A percentile compares a stretch with the other conserved stretches of the same genome.
Evolutionary conservation across 768 basidiomycete genomes (phyloP).

Genomic region (Suillus paluster): DNA sequence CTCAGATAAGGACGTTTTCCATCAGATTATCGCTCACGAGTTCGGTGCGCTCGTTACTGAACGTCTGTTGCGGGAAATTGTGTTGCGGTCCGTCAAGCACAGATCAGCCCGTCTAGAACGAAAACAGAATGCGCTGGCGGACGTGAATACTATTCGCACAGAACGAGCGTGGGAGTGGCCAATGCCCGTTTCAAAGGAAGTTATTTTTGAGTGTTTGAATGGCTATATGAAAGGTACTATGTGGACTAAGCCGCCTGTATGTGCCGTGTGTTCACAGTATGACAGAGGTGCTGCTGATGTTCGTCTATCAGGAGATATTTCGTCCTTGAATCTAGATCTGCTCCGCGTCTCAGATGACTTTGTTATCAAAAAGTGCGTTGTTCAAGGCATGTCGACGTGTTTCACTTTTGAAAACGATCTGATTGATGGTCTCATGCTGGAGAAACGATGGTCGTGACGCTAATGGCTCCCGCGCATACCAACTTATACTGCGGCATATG

Average conservation of each 20-base stretch:
- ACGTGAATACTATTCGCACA: neutral
- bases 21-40: neutral
- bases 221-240: neutral
- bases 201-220: neutral
- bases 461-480: too few species aligned
- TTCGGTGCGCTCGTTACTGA: neutral
- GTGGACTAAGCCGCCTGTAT: neutral
- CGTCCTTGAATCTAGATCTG: neutral
- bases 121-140: neutral
- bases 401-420: neutral
- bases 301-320: neutral
- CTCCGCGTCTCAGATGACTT: neutral
- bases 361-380: neutral
- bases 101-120: neutral
- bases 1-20: too few species aligned
- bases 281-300: neutral
- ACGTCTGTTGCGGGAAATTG: neutral
- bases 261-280: constrained; percentile 2
- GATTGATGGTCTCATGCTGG: constrained; percentile 1
- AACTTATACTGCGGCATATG: too few species aligned
- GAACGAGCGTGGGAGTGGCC: too few species aligned
- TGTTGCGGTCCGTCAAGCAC: neutral
- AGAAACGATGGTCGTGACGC: too few species aligned
- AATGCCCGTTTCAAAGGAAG: too few species aligned
- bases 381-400: neutral